Conservation (phyloP, 768 basidiomycete species). For the Naganishia randhawae region DNA sequence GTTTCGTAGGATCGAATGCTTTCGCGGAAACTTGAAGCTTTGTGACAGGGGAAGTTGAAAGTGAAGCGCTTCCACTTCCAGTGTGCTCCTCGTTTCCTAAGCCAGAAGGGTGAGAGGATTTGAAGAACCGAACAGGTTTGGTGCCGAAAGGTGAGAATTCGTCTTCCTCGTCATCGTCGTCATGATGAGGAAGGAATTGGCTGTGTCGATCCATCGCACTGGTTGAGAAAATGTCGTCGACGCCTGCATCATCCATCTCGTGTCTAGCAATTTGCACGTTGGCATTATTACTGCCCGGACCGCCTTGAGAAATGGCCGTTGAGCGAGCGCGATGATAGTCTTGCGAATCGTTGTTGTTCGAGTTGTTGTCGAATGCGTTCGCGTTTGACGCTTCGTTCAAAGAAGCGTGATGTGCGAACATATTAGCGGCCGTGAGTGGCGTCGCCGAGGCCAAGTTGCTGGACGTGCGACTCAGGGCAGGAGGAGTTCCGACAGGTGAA, state of each 20-base stretch:
- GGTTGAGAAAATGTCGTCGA: slow-evolving; percentile 72
- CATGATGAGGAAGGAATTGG: slow-evolving; percentile 54
- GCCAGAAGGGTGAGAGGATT: background rate
- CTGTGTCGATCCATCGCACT: slow-evolving; percentile 26
- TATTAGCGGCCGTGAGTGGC: slow-evolving; percentile 57
- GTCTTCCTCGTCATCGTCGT: slow-evolving; percentile 51
- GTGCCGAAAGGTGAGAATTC: slow-evolving; percentile 52
- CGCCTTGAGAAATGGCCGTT: background rate
- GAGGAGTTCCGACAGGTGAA: slow-evolving; percentile 40
- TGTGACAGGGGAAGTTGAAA: slow-evolving; percentile 60
- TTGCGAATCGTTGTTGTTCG: background rate
- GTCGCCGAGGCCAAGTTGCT: slow-evolving; percentile 83
- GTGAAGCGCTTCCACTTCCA: slow-evolving; percentile 53
- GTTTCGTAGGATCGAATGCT: slow-evolving; percentile 55
- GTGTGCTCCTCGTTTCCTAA: background rate
- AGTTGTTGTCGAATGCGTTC: background rate
- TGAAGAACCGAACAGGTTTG: slow-evolving; percentile 57
- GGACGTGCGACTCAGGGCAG: slow-evolving; percentile 40
- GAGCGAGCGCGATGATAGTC: background rate
- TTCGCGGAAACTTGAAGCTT: slow-evolving; percentile 58
- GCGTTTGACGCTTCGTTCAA: background rate
- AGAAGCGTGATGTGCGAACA: slow-evolving; percentile 18
- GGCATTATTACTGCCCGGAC: background rate
- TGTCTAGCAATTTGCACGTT: background rate
- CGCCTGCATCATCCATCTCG: slow-evolving; percentile 30